Percentiles rank a stretch among this genome's conserved stretches.
Evolutionary conservation across 306 rosid genomes (phyloP).

Genomic region (Potentilla sterilis): DNA sequence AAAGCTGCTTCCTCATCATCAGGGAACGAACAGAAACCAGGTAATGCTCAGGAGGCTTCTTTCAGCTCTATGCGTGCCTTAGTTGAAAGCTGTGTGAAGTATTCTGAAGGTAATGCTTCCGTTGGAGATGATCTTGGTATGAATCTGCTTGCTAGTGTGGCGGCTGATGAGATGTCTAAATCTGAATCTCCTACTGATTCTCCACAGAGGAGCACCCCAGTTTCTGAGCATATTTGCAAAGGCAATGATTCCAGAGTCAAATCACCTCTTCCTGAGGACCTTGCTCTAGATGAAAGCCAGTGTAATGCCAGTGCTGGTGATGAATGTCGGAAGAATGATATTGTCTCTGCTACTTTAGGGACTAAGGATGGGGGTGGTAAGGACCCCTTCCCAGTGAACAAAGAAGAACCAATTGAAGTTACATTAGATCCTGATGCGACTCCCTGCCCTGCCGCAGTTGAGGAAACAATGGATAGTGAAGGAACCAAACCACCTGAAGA

Average conservation of each 20-base stretch:
- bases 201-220: slow-evolving; percentile 48
- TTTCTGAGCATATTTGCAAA: slow-evolving; percentile 39
- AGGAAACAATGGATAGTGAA: slow-evolving; percentile 39
- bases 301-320: slow-evolving; percentile 27
- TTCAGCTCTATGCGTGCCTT: slow-evolving; percentile 76
- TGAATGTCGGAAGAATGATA: slow-evolving; percentile 31
- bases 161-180: slow-evolving; percentile 76
- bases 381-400: slow-evolving; percentile 31
- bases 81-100: slow-evolving; percentile 77
- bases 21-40: slow-evolving; percentile 46
- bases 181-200: slow-evolving; percentile 60
- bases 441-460: slow-evolving; percentile 24
- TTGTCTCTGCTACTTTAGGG: slow-evolving; percentile 23
- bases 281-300: slow-evolving; percentile 30
- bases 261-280: slow-evolving; percentile 40
- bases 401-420: slow-evolving; percentile 35
- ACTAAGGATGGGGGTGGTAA: slow-evolving; percentile 30
- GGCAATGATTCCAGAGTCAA: slow-evolving; percentile 45
- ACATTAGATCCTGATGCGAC: slow-evolving; percentile 21
- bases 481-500: slow-evolving; percentile 29
- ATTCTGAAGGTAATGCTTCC: slow-evolving; percentile 62
- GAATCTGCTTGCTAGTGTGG: slow-evolving; percentile 86
- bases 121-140: slow-evolving; percentile 72
- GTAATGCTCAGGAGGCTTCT: slow-evolving; percentile 58
- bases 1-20: slow-evolving; percentile 48